Evolutionary conservation across 2,329 filamentous ascomycete species (phyloP).

Genomic region (Colletotrichum musicola): DNA sequence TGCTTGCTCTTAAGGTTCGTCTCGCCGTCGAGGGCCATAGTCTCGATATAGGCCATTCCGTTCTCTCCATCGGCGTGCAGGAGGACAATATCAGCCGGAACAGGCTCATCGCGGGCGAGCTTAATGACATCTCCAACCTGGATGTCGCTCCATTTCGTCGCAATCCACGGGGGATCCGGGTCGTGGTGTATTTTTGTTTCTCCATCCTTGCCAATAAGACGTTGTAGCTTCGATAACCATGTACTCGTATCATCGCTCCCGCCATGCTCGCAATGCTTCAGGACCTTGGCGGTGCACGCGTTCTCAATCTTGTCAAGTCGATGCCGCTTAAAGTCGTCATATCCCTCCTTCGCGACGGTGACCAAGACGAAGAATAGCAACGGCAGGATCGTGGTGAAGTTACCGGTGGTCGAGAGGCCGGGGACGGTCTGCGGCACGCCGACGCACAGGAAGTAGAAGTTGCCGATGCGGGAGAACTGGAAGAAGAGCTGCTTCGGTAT

Average conservation of each 20-base stretch:
- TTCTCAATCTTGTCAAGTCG: slow-evolving; percentile 87
- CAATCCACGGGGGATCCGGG: slow-evolving; percentile 67
- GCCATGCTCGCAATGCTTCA: slow-evolving; percentile 35
- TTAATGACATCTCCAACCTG: slow-evolving; percentile 64
- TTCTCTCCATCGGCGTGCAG: slow-evolving; percentile 83
- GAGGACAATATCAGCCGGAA: slow-evolving; percentile 86
- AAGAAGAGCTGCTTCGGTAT: slow-evolving; percentile 86
- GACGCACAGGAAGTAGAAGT: slow-evolving; percentile 89
- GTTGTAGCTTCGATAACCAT: slow-evolving; percentile 6
- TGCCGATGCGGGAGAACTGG: slow-evolving; percentile 87
- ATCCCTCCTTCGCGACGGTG: slow-evolving; percentile 88
- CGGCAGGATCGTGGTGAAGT: slow-evolving; percentile 80
- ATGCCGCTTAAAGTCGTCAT: slow-evolving; percentile 85
- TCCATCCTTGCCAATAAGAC: slow-evolving; percentile 45
- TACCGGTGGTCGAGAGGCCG: slow-evolving; percentile 80
- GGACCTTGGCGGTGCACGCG: slow-evolving; percentile 60
- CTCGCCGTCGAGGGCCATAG: slow-evolving; percentile 86
- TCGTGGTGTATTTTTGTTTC: too few relatives aligned
- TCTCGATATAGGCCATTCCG: slow-evolving; percentile 84
- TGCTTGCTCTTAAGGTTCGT: slow-evolving; percentile 86
- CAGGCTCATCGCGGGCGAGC: slow-evolving; percentile 76
- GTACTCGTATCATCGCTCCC: neutral
- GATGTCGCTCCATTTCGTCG: slow-evolving; percentile 58
- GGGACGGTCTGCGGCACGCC: slow-evolving; percentile 86
- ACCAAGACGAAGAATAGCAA: slow-evolving; percentile 82